A percentile compares a stretch with the other conserved stretches of the same genome.
Conservation (phyloP, 345 rosid species). For the Chamaenerion angustifolium region DNA sequence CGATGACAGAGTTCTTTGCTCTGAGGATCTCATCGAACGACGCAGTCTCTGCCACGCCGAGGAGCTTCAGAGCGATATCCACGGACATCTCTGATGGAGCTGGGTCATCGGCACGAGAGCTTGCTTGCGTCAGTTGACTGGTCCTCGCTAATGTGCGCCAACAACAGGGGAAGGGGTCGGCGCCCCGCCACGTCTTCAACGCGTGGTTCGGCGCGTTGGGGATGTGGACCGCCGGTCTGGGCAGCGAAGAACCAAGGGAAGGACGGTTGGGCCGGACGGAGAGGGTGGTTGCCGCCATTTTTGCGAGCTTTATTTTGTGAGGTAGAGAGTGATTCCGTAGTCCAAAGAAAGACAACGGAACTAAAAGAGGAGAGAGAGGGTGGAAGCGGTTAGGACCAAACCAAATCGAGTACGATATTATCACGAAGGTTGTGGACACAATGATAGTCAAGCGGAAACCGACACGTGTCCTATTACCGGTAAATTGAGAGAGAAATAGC, state of each 20-base stretch:
- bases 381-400: not conserved
- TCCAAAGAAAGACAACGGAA: too few species aligned
- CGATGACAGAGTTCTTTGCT: constrained; percentile 73
- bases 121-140: constrained; percentile 25
- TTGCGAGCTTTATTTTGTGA: constrained; percentile 10
- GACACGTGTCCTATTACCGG: not conserved
- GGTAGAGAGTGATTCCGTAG: too few species aligned
- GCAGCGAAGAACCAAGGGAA: constrained; percentile 24
- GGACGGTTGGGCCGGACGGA: constrained; percentile 59
- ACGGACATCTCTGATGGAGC: constrained; percentile 87
- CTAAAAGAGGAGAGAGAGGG: not conserved
- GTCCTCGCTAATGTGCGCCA: constrained; percentile 12
- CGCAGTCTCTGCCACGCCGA: constrained; percentile 74
- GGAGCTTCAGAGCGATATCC: constrained; percentile 86
- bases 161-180: constrained; percentile 14
- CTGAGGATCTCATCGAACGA: constrained; percentile 91
- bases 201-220: constrained; percentile 7
- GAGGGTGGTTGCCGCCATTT: constrained; percentile 70
- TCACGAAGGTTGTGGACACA: too few species aligned
- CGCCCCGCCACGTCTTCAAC: constrained; percentile 10
- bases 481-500: not conserved
- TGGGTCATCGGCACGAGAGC: constrained; percentile 80
- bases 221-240: constrained; percentile 13
- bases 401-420: too few species aligned
- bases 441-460: too few species aligned